Percentiles rank a stretch among this genome's conserved stretches.
phyloP scores from a whole-genome alignment of 139 green algal species.

The Coelastrella sp. region DNA sequence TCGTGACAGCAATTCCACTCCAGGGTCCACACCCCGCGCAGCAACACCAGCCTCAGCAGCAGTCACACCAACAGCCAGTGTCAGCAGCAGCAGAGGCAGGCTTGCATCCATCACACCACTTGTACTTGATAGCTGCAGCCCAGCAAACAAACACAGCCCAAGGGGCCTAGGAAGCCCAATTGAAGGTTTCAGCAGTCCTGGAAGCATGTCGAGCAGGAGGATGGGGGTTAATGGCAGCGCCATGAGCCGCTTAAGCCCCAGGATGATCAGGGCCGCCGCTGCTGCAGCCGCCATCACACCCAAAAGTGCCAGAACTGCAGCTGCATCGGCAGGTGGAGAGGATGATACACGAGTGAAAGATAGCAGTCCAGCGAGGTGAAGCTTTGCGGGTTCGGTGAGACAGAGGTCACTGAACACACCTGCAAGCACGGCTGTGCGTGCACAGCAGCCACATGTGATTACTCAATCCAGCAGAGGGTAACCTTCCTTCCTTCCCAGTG shows the following conservation, averaged over 20 bases:
- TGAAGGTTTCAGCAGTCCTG: background rate
- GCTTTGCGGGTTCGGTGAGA: too few species aligned
- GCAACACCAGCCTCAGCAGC: background rate
- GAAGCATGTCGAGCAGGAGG: background rate
- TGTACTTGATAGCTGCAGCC: background rate
- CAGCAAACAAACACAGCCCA: background rate
- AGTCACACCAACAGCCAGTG: background rate
- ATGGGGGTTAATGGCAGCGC: background rate
- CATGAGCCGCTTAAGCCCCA: background rate
- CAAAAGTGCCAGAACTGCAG: background rate
- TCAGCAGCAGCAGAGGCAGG: slow-evolving; percentile 4
- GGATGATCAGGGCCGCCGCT: background rate
- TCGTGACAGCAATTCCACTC: background rate
- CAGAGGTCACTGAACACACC: too few species aligned
- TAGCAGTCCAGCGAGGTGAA: background rate
- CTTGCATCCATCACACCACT: background rate
- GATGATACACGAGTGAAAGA: background rate
- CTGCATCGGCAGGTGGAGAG: background rate
- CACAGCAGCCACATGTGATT: too few species aligned
- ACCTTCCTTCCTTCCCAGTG: too few species aligned
- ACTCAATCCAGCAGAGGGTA: too few species aligned
- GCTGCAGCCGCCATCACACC: background rate
- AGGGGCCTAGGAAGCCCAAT: background rate
- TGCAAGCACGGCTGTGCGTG: too few species aligned
- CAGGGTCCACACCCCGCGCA: background rate